These are phyloP conservation scores for Rhodotorula paludigena DNA, from an alignment of 768 basidiomycete genomes.

Conservation along the genomic window DNA sequence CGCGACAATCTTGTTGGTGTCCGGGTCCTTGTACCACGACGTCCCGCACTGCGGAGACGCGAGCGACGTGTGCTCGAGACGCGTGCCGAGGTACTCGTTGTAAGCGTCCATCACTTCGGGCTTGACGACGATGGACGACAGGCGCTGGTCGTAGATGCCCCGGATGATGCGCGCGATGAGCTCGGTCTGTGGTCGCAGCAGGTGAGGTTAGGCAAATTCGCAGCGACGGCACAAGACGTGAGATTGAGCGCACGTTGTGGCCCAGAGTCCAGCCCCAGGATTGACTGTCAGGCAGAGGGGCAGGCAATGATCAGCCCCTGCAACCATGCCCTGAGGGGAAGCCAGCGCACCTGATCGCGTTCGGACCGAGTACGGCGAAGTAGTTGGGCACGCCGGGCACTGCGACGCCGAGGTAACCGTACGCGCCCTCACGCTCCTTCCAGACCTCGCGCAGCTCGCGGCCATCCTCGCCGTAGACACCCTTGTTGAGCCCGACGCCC, in stretches of 20 bases:
- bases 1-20: conserved; percentile 26
- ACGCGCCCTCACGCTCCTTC: conserved; percentile 24
- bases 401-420: conserved; percentile 24
- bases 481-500: conserved; percentile 37
- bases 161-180: conserved; percentile 28
- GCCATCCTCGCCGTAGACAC: conserved; percentile 26
- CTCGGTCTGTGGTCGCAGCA: not conserved
- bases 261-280: conserved; percentile 26
- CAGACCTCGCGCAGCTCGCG: conserved; percentile 23
- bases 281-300: not conserved
- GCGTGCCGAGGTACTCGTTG: conserved; percentile 19
- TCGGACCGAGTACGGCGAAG: conserved; percentile 34
- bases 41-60: conserved; percentile 1
- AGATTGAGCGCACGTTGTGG: conserved; percentile 6
- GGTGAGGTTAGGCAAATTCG: no score
- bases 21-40: conserved; percentile 27
- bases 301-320: no score
- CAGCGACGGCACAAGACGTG: not conserved
- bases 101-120: conserved; percentile 2
- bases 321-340: no score
- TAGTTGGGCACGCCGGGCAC: conserved; percentile 29
- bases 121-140: conserved; percentile 29
- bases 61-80: conserved; percentile 15
- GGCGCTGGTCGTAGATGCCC: conserved; percentile 14
- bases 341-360: conserved; percentile 23